phyloP scores from a whole-genome alignment of 2,329 filamentous ascomycete genomes.

The Phaeosphaeriaceae sp. region DNA sequence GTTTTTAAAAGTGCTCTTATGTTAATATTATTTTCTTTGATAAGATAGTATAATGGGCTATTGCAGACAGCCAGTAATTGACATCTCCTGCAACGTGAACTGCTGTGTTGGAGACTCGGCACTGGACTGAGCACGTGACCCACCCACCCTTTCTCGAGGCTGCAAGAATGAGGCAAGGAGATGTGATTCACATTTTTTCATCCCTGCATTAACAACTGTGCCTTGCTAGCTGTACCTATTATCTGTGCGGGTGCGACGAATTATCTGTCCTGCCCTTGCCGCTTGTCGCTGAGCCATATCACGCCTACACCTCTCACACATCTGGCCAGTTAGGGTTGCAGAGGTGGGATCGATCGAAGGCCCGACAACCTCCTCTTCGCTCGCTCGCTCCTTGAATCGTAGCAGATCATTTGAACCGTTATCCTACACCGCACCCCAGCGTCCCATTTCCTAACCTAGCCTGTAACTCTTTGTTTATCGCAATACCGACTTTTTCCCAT shows the following conservation, averaged over 20 bases:
- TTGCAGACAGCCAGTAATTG: not conserved
- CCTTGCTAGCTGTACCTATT: too few species aligned
- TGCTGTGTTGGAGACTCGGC: not conserved
- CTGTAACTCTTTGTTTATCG: slow-evolving; percentile 19
- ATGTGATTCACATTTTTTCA: not conserved
- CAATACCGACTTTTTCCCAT: slow-evolving; percentile 10
- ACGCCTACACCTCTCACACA: slow-evolving; percentile 27
- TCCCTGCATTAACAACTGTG: not conserved
- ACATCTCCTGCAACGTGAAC: not conserved
- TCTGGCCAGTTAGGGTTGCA: slow-evolving; percentile 37
- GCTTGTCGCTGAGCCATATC: slow-evolving; percentile 19
- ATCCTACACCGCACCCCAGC: slow-evolving; percentile 16
- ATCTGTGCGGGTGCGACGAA: too few species aligned
- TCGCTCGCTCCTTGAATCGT: slow-evolving; percentile 32
- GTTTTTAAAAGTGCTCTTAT: too few species aligned
- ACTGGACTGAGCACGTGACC: slow-evolving; percentile 19
- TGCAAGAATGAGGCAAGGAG: slow-evolving; percentile 22
- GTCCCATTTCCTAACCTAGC: slow-evolving; percentile 23
- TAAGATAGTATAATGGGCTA: too few species aligned
- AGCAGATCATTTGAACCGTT: slow-evolving; percentile 22
- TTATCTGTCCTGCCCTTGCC: slow-evolving; percentile 2
- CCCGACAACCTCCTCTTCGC: slow-evolving; percentile 27
- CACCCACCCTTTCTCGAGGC: slow-evolving; percentile 11
- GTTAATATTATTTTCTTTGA: too few species aligned
- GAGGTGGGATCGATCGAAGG: slow-evolving; percentile 29